These are phyloP conservation scores for Schwanniomyces etchellsii DNA, from an alignment of 1,139 yeast species.

Conservation along the genomic window DNA sequence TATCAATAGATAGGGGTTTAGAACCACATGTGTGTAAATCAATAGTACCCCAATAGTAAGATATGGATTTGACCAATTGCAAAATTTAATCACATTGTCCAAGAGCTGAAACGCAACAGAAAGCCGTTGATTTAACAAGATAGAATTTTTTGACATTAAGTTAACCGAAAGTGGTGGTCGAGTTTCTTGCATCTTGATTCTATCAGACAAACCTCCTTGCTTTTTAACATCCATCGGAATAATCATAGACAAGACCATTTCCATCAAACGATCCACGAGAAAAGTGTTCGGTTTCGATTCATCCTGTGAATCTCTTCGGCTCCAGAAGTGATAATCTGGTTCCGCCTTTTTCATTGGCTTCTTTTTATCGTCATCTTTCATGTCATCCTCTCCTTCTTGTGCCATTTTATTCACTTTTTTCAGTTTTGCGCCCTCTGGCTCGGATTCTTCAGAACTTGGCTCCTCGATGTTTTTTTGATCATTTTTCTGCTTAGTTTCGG, in stretches of 20 bases:
- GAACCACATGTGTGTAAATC: slow-evolving; percentile 50
- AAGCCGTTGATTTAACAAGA: slow-evolving; percentile 59
- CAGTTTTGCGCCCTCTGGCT: slow-evolving; percentile 4
- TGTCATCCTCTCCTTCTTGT: background rate
- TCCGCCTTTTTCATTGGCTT: too few relatives aligned
- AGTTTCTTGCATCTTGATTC: slow-evolving; percentile 53
- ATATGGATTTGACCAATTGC: slow-evolving; percentile 62
- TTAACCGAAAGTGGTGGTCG: slow-evolving; percentile 70
- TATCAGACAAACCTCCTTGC: slow-evolving; percentile 35
- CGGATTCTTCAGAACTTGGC: slow-evolving; percentile 1
- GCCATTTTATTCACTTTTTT: background rate
- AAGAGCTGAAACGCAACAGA: slow-evolving; percentile 55
- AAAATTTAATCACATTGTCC: slow-evolving; percentile 48
- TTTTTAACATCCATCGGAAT: slow-evolving; percentile 55
- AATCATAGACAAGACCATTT: slow-evolving; percentile 62
- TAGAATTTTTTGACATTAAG: slow-evolving; percentile 63
- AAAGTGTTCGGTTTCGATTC: slow-evolving; percentile 16
- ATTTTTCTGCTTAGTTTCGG: background rate
- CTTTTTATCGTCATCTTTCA: too few relatives aligned
- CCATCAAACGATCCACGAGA: slow-evolving; percentile 65
- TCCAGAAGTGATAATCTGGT: too few relatives aligned
- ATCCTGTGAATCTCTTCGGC: slow-evolving; percentile 2
- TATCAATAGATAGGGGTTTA: slow-evolving; percentile 56
- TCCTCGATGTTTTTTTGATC: background rate
- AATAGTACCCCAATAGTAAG: slow-evolving; percentile 57